Conservation (phyloP, 106 monocot genomes). For the Hemerocallis citrina region DNA sequence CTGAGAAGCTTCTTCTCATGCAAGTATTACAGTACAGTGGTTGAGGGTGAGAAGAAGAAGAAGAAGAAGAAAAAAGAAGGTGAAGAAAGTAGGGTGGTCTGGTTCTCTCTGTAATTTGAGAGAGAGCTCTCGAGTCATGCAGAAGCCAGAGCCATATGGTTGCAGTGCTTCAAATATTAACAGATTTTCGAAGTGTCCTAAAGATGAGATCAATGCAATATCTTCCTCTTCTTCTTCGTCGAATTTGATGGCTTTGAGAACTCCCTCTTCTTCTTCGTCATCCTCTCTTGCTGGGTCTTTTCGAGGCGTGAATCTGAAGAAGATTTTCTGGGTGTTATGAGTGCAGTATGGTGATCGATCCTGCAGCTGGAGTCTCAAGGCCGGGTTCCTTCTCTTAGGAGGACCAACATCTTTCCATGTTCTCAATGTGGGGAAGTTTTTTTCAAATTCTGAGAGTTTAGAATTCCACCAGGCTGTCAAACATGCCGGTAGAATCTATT, state of each 20-base stretch:
- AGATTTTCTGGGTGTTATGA: conserved; percentile 84
- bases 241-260: conserved; percentile 3
- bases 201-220: conserved; percentile 20
- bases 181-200: not conserved
- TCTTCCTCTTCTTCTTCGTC: conserved; percentile 8
- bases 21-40: conserved; percentile 17
- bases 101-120: conserved; percentile 38
- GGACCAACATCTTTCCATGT: conserved; percentile 41
- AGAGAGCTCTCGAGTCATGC: conserved; percentile 23
- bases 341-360: conserved; percentile 50
- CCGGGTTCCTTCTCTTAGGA: conserved; percentile 50
- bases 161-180: not conserved
- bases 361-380: conserved; percentile 33
- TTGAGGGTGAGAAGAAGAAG: not conserved
- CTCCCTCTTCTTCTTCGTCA: conserved; percentile 20
- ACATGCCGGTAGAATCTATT: conserved; percentile 57
- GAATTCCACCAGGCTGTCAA: conserved; percentile 58
- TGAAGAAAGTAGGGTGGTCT: conserved; percentile 39
- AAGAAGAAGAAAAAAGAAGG: conserved; percentile 11
- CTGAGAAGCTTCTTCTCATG: conserved; percentile 44
- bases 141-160: conserved; percentile 4
- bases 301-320: conserved; percentile 60
- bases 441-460: conserved; percentile 66
- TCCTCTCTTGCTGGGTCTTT: conserved; percentile 76
- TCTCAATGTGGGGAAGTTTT: conserved; percentile 75